Conservation (phyloP, 805 yeast species). For the Yarrowia yakushimensis region DNA sequence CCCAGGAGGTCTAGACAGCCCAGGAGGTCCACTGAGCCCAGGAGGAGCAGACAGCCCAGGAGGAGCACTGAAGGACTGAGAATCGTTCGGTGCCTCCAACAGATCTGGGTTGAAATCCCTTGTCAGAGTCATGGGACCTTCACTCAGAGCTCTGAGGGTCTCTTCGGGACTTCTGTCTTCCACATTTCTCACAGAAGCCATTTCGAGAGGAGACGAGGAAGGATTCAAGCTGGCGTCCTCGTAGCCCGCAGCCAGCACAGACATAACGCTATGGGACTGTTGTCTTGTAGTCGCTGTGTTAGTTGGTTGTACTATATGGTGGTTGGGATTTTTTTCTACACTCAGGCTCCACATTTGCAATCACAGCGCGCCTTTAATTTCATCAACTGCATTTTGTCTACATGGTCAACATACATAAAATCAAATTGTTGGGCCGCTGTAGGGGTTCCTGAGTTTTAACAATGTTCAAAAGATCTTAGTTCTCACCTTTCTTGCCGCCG, state of each 20-base stretch:
- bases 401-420: slow-evolving; percentile 26
- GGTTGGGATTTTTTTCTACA: not conserved
- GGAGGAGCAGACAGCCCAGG: not conserved
- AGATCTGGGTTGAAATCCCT: not conserved
- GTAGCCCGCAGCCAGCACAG: slow-evolving; percentile 18
- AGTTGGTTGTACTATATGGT: not conserved
- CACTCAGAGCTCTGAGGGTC: not conserved
- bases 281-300: not conserved
- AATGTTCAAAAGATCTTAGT: slow-evolving; percentile 21
- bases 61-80: not conserved
- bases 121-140: slow-evolving; percentile 2
- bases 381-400: slow-evolving; percentile 24
- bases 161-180: not conserved
- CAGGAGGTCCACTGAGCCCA: not conserved
- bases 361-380: slow-evolving; percentile 20
- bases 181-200: not conserved
- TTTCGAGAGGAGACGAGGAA: not conserved
- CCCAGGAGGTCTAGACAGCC: not conserved
- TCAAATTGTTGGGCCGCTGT: slow-evolving; percentile 25
- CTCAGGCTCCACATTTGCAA: slow-evolving; percentile 15
- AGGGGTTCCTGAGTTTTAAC: slow-evolving; percentile 20
- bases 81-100: not conserved
- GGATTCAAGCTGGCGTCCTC: not conserved
- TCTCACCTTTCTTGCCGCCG: slow-evolving; percentile 26
- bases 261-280: not conserved